Evolutionary conservation across 2,329 filamentous ascomycete species (phyloP), one percentile per base, ranked within the genome.

Genomic region (Aaosphaeria pasadenensis): DNA sequence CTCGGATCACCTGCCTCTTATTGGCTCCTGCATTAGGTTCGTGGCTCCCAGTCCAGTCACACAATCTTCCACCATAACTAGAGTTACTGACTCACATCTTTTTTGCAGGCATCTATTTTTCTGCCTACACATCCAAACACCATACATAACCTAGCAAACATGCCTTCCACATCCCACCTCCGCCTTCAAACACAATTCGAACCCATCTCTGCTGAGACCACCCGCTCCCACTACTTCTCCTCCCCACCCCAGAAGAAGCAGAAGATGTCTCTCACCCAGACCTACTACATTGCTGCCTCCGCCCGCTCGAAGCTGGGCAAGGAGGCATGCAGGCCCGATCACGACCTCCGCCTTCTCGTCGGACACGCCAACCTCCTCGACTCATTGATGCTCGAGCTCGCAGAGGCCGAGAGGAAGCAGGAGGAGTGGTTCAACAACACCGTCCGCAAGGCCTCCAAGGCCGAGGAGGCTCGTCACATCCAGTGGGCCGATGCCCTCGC

Each of bases 341-440:
- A 97, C 81, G 86, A 97, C 79, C 88, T 99, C 55, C 86, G 92
- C 69, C 84, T 95, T 41, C 87, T 99, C 52, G 94, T 99, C 63
- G 94, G 92, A 65, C 94, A 99, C 75, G 94, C 94, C 78, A 99
- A 97, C 81, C 87, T 97, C 42, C 89, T 99, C 71, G 94, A 99
- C 77, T 87, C 86, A 38, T 78, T 99, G 68, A 97, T 97, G 94
- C 72, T 86, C 53, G 83, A 94, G 60, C 88, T 99, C 50, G 88
- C 91, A 73, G 89, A 95, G 50, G 92, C 92, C 67, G 94, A 97
- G 80, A 84, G 86, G 62, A 91, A 96, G 73, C 94, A 97, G 75
- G 92, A 97, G 75, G 86, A 84, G 58, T 96, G 91, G 91, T 97
- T 96, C 86, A 95, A 96, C 83, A 87, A 91, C 72, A 94, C 90